These are phyloP conservation scores for Bothia castanella DNA, from an alignment of 1,284 basidiomycete genomes.

Conservation along the genomic window DNA sequence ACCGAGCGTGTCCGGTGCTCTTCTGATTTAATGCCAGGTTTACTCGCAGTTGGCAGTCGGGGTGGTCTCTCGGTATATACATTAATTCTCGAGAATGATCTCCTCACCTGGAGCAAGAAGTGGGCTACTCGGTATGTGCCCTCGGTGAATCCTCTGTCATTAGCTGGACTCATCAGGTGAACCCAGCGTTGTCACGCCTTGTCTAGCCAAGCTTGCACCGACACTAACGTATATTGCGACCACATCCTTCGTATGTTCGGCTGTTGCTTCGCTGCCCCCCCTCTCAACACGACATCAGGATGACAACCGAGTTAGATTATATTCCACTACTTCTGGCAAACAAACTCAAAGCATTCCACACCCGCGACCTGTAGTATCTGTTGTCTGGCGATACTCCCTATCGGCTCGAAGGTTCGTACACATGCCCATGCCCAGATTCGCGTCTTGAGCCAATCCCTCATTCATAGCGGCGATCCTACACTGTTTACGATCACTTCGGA, in stretches of 20 bases:
- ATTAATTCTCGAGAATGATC: constrained; percentile 70
- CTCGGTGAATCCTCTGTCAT: background rate
- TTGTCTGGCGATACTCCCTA: constrained; percentile 67
- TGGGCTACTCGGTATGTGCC: constrained; percentile 59
- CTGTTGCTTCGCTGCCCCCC: constrained; percentile 4
- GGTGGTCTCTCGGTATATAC: constrained; percentile 65
- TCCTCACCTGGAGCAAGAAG: constrained; percentile 74
- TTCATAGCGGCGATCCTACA: constrained; percentile 64
- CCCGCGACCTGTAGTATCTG: constrained; percentile 58
- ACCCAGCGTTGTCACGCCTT: constrained; percentile 46
- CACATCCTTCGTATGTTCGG: constrained; percentile 48
- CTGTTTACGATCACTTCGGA: constrained; percentile 76
- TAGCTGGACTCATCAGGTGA: constrained; percentile 13
- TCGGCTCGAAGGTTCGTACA: constrained; percentile 58
- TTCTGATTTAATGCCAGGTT: constrained; percentile 43
- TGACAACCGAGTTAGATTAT: constrained; percentile 57
- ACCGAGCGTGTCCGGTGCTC: background rate
- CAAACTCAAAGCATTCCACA: constrained; percentile 64
- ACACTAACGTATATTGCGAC: constrained; percentile 72
- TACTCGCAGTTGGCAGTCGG: constrained; percentile 63
- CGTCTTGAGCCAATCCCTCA: constrained; percentile 11
- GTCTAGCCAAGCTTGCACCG: constrained; percentile 61
- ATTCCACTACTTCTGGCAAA: constrained; percentile 68
- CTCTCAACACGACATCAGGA: constrained; percentile 38
- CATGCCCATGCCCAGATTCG: background rate